Base-by-base conservation (phyloP, 768 basidiomycete species). In the Kwoniella shandongensis region DNA sequence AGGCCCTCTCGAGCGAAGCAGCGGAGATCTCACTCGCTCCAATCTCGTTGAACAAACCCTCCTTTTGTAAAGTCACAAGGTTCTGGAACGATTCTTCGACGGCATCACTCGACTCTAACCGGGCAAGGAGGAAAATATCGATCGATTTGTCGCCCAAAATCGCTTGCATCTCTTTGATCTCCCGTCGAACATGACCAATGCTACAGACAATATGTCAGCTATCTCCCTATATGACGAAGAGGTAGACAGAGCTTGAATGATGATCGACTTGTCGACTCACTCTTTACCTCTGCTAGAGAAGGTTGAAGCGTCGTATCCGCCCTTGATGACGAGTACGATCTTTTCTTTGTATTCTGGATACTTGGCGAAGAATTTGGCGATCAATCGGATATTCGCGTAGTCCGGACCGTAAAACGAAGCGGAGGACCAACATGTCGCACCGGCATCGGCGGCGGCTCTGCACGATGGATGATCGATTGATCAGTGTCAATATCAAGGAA, bases 341-440 rank as follows among this genome's bases (percentile, higher is more conserved):
- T 78, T 79, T 36, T 83, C 81, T 12, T 74, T 78, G 50, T 81
- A 74, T 42, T 75, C 69, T 5, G 74, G 75, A 48, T 76, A 66
- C 61, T 79, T 78, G 26, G 78, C 76, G 74, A 80, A 82, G 78
- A 84, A 85, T 6, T 81, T 73, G 0, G 78, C 67, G 47, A 85
- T 69, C 1, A 84, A 76, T 65, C 81, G 70, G 7, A 84, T 71
- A 66, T 84, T 84, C 10, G 79, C 78, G 0, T 79, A 73, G 8
- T 66, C 66, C 29, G 74, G 68, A 0, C 81, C 83, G 58, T 87
- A 87, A 73, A 87, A 87, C 51, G 83, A 81, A 26, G 79, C 84
- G 79, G 70, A 66, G 46, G 72, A 72, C 63, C 63, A 64, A 26
- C 63, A 66, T 8, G 57, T 73, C 2, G 73, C 64, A 7, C 76